These are phyloP conservation scores for Mycena leptocephala DNA, from an alignment of 768 basidiomycete species.

Conservation along the genomic window DNA sequence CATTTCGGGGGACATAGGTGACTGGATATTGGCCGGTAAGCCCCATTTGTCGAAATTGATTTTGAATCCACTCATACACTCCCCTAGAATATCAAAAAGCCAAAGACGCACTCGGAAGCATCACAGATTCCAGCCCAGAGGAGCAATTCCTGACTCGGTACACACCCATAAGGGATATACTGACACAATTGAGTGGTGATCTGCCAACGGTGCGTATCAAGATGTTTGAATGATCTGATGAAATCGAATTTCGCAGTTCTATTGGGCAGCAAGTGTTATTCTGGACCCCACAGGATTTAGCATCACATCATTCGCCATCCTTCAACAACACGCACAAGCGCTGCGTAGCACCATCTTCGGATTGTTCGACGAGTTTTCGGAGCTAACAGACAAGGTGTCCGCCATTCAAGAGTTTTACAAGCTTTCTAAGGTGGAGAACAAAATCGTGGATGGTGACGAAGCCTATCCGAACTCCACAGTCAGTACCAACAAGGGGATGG, in stretches of 20 bases:
- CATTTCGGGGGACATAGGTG: not conserved
- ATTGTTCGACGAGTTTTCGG: not conserved
- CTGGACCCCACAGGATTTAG: slow-evolving; percentile 41
- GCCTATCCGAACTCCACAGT: slow-evolving; percentile 40
- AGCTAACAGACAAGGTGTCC: not conserved
- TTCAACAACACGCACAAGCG: slow-evolving; percentile 40
- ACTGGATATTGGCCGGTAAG: slow-evolving; percentile 13
- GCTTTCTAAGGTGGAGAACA: slow-evolving; percentile 34
- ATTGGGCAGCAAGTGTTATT: slow-evolving; percentile 43
- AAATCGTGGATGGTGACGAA: slow-evolving; percentile 42
- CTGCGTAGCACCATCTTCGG: slow-evolving; percentile 33
- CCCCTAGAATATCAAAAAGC: slow-evolving; percentile 16
- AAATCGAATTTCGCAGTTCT: slow-evolving; percentile 30
- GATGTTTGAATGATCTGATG: too few species aligned
- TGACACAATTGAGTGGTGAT: not conserved
- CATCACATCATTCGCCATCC: slow-evolving; percentile 46
- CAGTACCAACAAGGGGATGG: slow-evolving; percentile 22
- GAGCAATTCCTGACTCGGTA: too few species aligned
- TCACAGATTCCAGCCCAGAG: too few species aligned
- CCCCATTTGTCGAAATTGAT: not conserved
- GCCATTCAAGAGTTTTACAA: slow-evolving; percentile 39
- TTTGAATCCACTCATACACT: too few species aligned
- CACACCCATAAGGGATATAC: not conserved
- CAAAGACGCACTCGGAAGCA: not conserved
- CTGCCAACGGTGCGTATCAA: not conserved